Percentiles rank a stretch among this genome's conserved stretches.
Evolutionary conservation across 2,329 filamentous ascomycete species (phyloP).

Genomic region (Pseudocercospora crystallina): DNA sequence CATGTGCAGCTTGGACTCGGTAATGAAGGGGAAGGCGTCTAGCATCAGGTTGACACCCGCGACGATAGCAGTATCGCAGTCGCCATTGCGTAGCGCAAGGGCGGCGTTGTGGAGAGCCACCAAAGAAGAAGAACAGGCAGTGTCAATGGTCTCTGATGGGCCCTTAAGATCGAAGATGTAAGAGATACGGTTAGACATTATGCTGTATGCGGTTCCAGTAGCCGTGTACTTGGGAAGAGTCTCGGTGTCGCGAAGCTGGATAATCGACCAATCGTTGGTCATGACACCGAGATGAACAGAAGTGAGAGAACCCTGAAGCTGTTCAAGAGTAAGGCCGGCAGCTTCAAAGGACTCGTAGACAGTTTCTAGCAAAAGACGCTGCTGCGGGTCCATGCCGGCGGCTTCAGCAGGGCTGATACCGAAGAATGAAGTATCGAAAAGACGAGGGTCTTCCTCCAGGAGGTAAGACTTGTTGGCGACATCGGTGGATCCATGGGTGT

Average conservation of each 20-base stretch:
- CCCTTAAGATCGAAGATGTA: conserved; percentile 40
- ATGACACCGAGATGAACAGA: conserved; percentile 25
- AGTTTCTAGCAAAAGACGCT: conserved; percentile 40
- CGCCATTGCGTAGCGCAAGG: conserved; percentile 30
- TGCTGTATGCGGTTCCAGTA: conserved; percentile 35
- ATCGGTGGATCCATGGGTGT: conserved; percentile 15
- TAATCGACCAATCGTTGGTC: conserved; percentile 17
- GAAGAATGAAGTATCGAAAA: conserved; percentile 46
- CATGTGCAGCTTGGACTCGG: conserved; percentile 32
- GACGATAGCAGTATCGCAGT: conserved; percentile 21
- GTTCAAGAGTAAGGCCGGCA: conserved; percentile 4
- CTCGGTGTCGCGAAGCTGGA: conserved; percentile 14
- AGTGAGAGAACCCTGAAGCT: conserved; percentile 17
- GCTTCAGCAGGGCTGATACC: conserved; percentile 40
- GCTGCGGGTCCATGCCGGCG: conserved; percentile 46
- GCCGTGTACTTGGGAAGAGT: conserved; percentile 22
- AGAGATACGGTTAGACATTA: conserved; percentile 39
- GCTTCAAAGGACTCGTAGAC: conserved; percentile 42
- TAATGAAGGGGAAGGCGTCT: conserved; percentile 23
- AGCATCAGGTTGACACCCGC: conserved; percentile 30
- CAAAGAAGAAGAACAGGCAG: conserved; percentile 48
- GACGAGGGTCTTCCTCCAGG: conserved; percentile 27
- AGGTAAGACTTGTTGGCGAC: conserved; percentile 28
- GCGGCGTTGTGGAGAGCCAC: conserved; percentile 37
- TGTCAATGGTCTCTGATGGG: conserved; percentile 47